phyloP scores from a whole-genome alignment of 179 eudicot species.

The Silene vulgaris region DNA sequence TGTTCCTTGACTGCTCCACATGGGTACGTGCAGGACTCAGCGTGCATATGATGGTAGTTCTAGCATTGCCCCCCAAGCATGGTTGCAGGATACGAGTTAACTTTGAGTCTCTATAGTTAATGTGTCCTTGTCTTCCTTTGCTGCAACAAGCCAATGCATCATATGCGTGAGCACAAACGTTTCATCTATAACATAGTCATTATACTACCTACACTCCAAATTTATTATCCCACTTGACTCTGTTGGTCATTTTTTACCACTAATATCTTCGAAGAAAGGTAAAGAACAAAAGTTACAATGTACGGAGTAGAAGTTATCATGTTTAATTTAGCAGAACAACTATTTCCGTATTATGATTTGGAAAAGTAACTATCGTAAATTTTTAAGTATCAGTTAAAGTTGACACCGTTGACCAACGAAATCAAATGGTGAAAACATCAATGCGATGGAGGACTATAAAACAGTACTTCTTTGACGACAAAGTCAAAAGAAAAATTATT shows the following conservation, averaged over 20 bases:
- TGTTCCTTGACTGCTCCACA: slow-evolving; percentile 98
- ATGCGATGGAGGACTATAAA: not conserved
- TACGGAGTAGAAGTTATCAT: too few species aligned
- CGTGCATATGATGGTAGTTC: slow-evolving; percentile 94
- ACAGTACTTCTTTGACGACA: not conserved
- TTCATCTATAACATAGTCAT: not conserved
- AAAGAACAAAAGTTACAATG: too few species aligned
- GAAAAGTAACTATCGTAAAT: too few species aligned
- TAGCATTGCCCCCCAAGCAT: slow-evolving; percentile 93
- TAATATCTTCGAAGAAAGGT: too few species aligned
- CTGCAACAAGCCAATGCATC: slow-evolving; percentile 38
- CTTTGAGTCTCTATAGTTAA: slow-evolving; percentile 91
- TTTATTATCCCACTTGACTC: too few species aligned
- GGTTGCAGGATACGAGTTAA: slow-evolving; percentile 90
- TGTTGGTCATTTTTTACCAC: too few species aligned
- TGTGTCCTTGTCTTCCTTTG: slow-evolving; percentile 87
- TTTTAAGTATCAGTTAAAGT: too few species aligned
- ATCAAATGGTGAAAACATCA: too few species aligned
- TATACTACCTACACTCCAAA: too few species aligned
- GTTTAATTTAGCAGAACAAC: too few species aligned
- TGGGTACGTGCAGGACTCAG: slow-evolving; percentile 93
- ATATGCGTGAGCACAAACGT: slow-evolving; percentile 9
- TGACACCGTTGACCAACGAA: too few species aligned
- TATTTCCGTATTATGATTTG: too few species aligned
- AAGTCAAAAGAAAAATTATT: not conserved